These are phyloP conservation scores for Beauveria sp. DNA, from an alignment of 2,329 filamentous ascomycete genomes.

Conservation along the genomic window DNA sequence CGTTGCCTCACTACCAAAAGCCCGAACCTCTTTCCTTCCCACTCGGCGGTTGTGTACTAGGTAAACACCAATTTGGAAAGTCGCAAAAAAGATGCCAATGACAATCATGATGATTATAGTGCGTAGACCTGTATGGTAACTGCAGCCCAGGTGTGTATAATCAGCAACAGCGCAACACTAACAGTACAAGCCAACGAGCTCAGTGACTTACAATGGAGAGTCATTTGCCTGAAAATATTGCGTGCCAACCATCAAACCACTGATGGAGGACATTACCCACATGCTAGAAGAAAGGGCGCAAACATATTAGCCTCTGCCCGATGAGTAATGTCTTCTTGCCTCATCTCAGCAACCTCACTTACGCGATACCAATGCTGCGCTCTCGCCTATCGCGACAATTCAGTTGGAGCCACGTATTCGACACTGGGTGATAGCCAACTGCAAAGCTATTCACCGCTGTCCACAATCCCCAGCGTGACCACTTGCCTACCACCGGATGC, in stretches of 20 bases:
- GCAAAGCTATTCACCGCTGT: conserved; percentile 42
- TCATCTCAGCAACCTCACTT: conserved; percentile 14
- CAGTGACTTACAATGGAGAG: conserved; percentile 28
- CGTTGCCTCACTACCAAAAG: background rate
- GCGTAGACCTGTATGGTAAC: conserved; percentile 35
- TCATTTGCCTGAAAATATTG: conserved; percentile 40
- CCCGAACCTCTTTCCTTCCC: background rate
- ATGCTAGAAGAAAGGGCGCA: conserved; percentile 17
- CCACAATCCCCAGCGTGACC: conserved; percentile 43
- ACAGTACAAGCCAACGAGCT: background rate
- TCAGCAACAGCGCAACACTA: background rate
- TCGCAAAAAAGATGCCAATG: conserved; percentile 31
- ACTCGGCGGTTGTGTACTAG: background rate
- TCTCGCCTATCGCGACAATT: conserved; percentile 40
- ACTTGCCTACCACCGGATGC: conserved; percentile 37
- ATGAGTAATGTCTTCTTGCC: background rate
- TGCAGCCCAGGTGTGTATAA: conserved; percentile 12
- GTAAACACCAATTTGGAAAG: conserved; percentile 25
- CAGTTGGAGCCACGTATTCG: conserved; percentile 45
- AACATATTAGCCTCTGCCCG: background rate
- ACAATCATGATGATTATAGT: conserved; percentile 39
- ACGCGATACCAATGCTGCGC: conserved; percentile 42
- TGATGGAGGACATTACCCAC: conserved; percentile 45
- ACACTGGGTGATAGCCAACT: conserved; percentile 45
- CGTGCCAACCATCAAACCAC: conserved; percentile 42